Evolutionary conservation across 1,284 basidiomycete species (phyloP).

Genomic region (Ganoderma leucocontextum): DNA sequence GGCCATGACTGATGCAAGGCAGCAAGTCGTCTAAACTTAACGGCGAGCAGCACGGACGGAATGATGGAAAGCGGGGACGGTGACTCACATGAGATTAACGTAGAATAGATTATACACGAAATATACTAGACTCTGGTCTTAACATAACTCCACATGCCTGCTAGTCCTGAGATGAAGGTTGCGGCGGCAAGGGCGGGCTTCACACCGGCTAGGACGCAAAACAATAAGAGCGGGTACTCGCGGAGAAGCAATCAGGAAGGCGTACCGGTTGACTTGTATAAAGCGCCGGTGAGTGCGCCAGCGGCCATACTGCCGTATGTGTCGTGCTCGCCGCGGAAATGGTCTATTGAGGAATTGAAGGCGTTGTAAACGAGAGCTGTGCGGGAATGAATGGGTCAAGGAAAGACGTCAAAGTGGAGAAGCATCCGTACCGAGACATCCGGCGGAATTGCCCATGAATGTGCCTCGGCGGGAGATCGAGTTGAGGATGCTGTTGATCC

Average conservation of each 20-base stretch:
- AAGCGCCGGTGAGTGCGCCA: constrained; percentile 88
- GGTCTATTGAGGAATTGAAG: constrained; percentile 94
- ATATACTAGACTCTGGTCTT: constrained; percentile 76
- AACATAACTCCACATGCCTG: constrained; percentile 92
- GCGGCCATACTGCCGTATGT: constrained; percentile 91
- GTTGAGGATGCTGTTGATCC: constrained; percentile 98
- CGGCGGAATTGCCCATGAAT: constrained; percentile 98
- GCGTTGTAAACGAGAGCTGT: constrained; percentile 94
- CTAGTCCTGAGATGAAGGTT: constrained; percentile 86
- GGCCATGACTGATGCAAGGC: constrained; percentile 26
- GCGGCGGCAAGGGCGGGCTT: constrained; percentile 90
- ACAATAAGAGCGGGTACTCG: constrained; percentile 46
- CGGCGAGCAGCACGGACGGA: constrained; percentile 25
- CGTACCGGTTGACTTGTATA: constrained; percentile 95
- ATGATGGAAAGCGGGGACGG: constrained; percentile 34
- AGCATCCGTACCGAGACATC: constrained; percentile 84
- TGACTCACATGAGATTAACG: constrained; percentile 39
- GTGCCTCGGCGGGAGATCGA: constrained; percentile 96
- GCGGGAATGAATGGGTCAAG: constrained; percentile 43
- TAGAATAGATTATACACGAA: constrained; percentile 43
- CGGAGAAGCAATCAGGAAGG: constrained; percentile 43
- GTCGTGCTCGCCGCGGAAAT: constrained; percentile 91
- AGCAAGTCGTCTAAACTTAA: constrained; percentile 33
- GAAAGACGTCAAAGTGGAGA: constrained; percentile 36
- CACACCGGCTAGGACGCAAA: constrained; percentile 78